Percentiles rank a stretch among this genome's conserved stretches.
phyloP scores from a whole-genome alignment of 805 yeast genomes.

The Saccharomycopsis sp. region DNA sequence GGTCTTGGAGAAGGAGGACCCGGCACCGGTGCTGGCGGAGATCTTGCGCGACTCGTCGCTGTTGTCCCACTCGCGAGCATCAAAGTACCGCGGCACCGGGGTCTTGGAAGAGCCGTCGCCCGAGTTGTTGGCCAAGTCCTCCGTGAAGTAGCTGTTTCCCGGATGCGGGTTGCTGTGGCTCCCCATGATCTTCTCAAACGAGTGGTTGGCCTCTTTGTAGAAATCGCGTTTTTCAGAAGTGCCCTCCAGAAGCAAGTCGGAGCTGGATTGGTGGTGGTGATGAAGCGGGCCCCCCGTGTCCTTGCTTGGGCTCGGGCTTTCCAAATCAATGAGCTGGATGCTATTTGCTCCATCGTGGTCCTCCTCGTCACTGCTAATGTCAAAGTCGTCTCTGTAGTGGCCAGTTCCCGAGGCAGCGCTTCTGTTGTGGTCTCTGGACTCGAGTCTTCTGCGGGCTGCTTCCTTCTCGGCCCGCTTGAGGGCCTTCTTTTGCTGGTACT shows the following conservation, averaged over 20 bases:
- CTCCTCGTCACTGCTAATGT: slow-evolving; percentile 1
- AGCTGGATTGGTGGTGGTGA: neutral
- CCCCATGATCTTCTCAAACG: too few relatives aligned
- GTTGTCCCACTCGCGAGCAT: too few relatives aligned
- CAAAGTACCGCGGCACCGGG: too few relatives aligned
- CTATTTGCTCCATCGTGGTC: neutral
- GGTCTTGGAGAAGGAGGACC: too few relatives aligned
- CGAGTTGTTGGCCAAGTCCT: too few relatives aligned
- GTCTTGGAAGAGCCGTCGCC: too few relatives aligned
- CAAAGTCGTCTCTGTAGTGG: slow-evolving; percentile 2
- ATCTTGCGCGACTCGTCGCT: too few relatives aligned
- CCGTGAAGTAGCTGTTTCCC: too few relatives aligned
- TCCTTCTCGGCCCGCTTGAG: slow-evolving; percentile 1
- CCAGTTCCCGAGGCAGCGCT: neutral
- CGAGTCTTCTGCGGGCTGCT: neutral
- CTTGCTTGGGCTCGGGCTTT: slow-evolving; percentile 7
- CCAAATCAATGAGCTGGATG: slow-evolving; percentile 16
- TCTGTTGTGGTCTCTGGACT: neutral
- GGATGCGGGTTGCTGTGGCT: too few relatives aligned
- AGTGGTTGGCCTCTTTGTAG: too few relatives aligned
- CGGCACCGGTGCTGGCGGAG: too few relatives aligned
- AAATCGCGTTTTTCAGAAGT: too few relatives aligned
- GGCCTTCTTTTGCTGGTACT: slow-evolving; percentile 6
- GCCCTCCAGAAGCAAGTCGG: neutral
- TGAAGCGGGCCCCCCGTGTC: neutral